These are phyloP conservation scores for Pseudonitzschia pungens DNA, from an alignment of 108 stramenopile species.

Conservation along the genomic window DNA sequence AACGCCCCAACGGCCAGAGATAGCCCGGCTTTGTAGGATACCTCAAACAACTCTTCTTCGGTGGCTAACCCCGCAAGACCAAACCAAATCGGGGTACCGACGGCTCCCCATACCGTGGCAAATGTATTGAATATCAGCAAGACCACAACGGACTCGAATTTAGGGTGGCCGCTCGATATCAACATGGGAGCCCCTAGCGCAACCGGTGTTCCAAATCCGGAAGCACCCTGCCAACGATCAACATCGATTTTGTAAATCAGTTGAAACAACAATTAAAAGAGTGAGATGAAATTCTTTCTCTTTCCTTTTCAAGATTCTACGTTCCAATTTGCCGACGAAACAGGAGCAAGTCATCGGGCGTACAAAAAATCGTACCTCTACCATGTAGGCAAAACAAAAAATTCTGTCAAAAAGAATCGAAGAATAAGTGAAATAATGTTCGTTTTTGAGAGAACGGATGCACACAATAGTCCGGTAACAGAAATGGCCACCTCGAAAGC, in stretches of 20 bases:
- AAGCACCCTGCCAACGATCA: slow-evolving; percentile 33
- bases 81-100: slow-evolving; percentile 73
- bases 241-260: background rate
- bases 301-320: too few relatives aligned
- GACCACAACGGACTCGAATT: slow-evolving; percentile 52
- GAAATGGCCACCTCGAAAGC: background rate
- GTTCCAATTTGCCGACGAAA: too few relatives aligned
- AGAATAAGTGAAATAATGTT: background rate
- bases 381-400: slow-evolving; percentile 61
- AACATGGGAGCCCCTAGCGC: slow-evolving; percentile 68
- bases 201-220: slow-evolving; percentile 69
- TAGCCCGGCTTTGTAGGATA: slow-evolving; percentile 47
- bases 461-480: background rate
- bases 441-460: background rate
- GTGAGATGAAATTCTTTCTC: background rate
- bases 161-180: slow-evolving; percentile 45
- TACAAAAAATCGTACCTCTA: slow-evolving; percentile 26
- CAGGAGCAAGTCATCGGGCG: too few relatives aligned
- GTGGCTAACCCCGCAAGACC: slow-evolving; percentile 42
- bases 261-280: background rate
- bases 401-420: slow-evolving; percentile 22
- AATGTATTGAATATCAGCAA: slow-evolving; percentile 63
- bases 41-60: slow-evolving; percentile 44
- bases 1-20: slow-evolving; percentile 42
- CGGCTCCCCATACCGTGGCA: slow-evolving; percentile 67